Evolutionary conservation across 2,329 filamentous ascomycete genomes (phyloP).

Genomic region (Cercospora sp.): DNA sequence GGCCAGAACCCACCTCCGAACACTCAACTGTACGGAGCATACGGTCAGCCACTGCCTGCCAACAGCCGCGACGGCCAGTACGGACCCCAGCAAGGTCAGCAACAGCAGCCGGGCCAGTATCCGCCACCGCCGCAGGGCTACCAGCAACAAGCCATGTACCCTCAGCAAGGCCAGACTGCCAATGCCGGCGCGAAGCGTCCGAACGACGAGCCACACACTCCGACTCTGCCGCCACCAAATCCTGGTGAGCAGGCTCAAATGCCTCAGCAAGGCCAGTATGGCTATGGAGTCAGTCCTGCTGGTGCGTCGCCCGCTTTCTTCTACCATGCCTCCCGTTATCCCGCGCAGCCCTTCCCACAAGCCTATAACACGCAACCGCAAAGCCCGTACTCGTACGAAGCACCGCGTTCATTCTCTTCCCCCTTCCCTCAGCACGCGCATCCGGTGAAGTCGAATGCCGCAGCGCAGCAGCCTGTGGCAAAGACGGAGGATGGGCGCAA

Average conservation of each 20-base stretch:
- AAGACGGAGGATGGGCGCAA: conserved; percentile 41
- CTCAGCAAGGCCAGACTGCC: conserved; percentile 26
- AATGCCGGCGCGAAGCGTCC: conserved; percentile 45
- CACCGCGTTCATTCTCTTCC: conserved; percentile 40
- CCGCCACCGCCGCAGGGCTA: conserved; percentile 45
- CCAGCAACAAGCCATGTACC: conserved; percentile 47
- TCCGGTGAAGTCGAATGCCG: conserved; percentile 32
- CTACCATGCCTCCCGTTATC: conserved; percentile 42
- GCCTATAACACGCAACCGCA: conserved; percentile 47
- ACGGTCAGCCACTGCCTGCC: conserved; percentile 52
- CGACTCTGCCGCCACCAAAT: conserved; percentile 52
- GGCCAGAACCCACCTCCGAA: conserved; percentile 46
- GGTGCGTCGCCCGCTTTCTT: conserved; percentile 49
- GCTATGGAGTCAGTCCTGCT: conserved; percentile 49
- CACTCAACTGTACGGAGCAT: conserved; percentile 53
- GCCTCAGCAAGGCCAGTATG: conserved; percentile 36
- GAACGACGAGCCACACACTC: conserved; percentile 53
- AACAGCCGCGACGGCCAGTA: conserved; percentile 36
- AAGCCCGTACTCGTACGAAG: conserved; percentile 46
- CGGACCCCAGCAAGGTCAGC: conserved; percentile 38
- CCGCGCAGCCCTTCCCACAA: conserved; percentile 36
- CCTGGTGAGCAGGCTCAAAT: conserved; percentile 47
- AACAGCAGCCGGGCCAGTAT: conserved; percentile 38
- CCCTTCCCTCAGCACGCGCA: conserved; percentile 47
- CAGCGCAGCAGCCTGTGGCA: conserved; percentile 32